Conservation (phyloP, 139 green algal species). For the Coccomyxa sp. region DNA sequence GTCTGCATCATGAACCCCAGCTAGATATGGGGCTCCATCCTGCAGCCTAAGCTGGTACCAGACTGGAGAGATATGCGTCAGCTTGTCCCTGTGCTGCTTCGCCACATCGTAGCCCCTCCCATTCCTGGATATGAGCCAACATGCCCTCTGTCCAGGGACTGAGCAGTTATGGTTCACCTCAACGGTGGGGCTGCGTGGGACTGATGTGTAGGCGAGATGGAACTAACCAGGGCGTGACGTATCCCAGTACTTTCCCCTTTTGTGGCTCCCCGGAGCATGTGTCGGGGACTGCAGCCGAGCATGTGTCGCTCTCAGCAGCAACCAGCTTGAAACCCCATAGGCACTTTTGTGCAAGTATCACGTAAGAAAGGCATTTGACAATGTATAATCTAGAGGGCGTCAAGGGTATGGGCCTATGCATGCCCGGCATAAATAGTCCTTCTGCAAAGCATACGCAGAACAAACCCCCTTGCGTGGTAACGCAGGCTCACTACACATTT, state of each 20-base stretch:
- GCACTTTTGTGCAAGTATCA: neutral
- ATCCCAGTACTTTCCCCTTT: neutral
- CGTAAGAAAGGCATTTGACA: neutral
- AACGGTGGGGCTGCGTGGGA: too few species aligned
- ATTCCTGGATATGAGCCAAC: conserved; percentile 20
- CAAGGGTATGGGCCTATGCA: neutral
- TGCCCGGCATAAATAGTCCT: too few species aligned
- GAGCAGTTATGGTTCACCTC: too few species aligned
- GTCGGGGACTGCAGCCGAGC: too few species aligned
- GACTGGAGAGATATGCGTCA: conserved; percentile 61
- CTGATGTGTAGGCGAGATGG: neutral
- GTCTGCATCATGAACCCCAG: conserved; percentile 31
- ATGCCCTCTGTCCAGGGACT: too few species aligned
- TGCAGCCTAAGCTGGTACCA: conserved; percentile 57
- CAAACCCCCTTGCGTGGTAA: too few species aligned
- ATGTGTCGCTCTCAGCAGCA: too few species aligned
- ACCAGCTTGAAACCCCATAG: neutral
- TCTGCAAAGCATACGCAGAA: too few species aligned
- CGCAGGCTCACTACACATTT: too few species aligned
- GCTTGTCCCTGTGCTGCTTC: conserved; percentile 37
- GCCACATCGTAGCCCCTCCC: conserved; percentile 45
- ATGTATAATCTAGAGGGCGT: neutral
- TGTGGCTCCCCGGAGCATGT: neutral
- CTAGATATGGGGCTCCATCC: neutral
- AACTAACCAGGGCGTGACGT: neutral